Base-by-base conservation (phyloP, 2,329 filamentous ascomycete genomes). In the Penicillium glabrum region DNA sequence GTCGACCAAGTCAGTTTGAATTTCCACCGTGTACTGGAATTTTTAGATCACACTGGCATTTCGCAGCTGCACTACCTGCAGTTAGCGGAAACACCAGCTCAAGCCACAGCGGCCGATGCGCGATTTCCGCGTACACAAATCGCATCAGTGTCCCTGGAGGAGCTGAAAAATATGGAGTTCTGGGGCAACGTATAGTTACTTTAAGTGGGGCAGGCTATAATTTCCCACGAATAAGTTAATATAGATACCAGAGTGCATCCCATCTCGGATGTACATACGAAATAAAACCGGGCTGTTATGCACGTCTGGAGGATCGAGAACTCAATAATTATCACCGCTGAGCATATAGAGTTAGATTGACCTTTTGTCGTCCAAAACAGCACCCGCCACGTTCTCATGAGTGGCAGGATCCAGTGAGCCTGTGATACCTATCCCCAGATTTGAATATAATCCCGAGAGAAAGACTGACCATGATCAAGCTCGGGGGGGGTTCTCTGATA, bases 1-100 rank as follows among this genome's bases (percentile, higher is more conserved):
- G 83, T 91, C 57, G 89, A 84, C 2, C 93, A 99, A 71, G 83
- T 99, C 5, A 91, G 87, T n/a, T 87, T 91, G 50, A 93, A 96
- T 71, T 98, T 95, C 77, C 70, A 73, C 46, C 84, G 83, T 41
- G 86, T 89, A 5, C 75, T 96, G 56, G 80, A 84, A 1, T 96
- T 90, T 72, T 77, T 96, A 54, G 82, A 86, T 61, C 81, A 61
- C 8, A 67, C 69, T 21, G 77, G 72, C 23, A 76, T 80, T 23
- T 55, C 58, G n/a, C 70, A 63, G 3, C 29, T 79, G 55, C 69
- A 77, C 64, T 74, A 76, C 61, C 58, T 79, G 55, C 68, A 68
- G 49, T 56, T 73, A 48, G 65, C 59, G 23, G 65, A 69, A 37
- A 55, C 59, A 19, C 50, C 55, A 3, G 59, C 45, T 39, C 27